Percentiles rank a stretch among this genome's conserved stretches.
Conservation (phyloP, 1,284 basidiomycete genomes). For the Volvariella volvacea region DNA sequence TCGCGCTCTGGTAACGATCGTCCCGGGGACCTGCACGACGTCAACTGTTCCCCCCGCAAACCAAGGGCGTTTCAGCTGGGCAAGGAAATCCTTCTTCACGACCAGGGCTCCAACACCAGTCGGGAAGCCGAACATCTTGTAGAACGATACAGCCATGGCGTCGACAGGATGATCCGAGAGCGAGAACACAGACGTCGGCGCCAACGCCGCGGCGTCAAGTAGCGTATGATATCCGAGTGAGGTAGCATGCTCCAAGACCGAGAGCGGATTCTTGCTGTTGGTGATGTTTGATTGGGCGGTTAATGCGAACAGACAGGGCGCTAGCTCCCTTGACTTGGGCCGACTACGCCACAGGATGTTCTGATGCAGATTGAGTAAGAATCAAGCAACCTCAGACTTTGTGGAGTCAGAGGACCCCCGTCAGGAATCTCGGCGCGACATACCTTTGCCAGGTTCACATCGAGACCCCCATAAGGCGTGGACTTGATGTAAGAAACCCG, state of each 20-base stretch:
- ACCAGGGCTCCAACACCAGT: constrained; percentile 80
- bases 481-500: constrained; percentile 60
- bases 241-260: constrained; percentile 52
- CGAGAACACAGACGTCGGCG: constrained; percentile 62
- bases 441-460: constrained; percentile 53
- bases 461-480: constrained; percentile 55
- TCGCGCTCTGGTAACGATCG: constrained; percentile 52
- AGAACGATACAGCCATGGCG: constrained; percentile 78
- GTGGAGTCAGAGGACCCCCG: neutral
- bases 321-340: constrained; percentile 32
- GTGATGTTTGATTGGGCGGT: constrained; percentile 80
- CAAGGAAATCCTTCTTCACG: constrained; percentile 62
- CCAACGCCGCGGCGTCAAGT: constrained; percentile 76
- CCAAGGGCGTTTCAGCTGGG: constrained; percentile 63
- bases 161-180: constrained; percentile 62
- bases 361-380: constrained; percentile 18
- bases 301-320: constrained; percentile 60
- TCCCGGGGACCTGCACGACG: constrained; percentile 73
- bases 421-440: constrained; percentile 12
- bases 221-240: constrained; percentile 67
- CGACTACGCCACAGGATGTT: constrained; percentile 35
- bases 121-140: constrained; percentile 87
- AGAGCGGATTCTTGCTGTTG: constrained; percentile 56
- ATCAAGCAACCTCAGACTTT: neutral
- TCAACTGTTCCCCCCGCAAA: constrained; percentile 81